Evolutionary conservation across 2,329 filamentous ascomycete genomes (phyloP), one percentile per base, ranked within the genome.

Genomic region (Cercospora brassicicola): DNA sequence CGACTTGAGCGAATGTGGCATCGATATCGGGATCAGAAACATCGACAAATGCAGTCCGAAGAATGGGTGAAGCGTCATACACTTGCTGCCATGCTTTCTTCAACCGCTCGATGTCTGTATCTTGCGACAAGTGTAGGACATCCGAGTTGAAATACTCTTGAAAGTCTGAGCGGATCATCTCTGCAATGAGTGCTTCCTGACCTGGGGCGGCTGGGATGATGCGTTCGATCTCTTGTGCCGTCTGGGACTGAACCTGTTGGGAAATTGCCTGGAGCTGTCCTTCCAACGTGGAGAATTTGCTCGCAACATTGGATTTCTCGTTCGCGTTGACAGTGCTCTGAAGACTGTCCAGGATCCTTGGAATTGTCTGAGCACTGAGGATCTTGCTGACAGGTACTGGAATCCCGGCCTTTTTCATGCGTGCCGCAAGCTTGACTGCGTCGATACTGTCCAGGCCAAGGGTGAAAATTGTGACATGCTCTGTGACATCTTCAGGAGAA

Each of bases 381-480:
- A 97, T 89, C n/a, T 85, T 83, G 72, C 92, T 91, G n/a, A 94
- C 88, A 0, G 89, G 82, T 10, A 96, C 77, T 0, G 81, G 76
- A 20, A 95, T 81, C 0, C 85, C 86, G 4, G 80, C 79, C 55
- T 84, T 86, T 70, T 86, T 90, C 1, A 97, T 82, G 63, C 88
- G 86, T 0, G 92, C 89, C 0, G 91, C 90, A 0, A 97, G 81
- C 74, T 93, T 96, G 78, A 97, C 94, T 1, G 91, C 87, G 78
- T 97, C 94, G 67, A 97, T 96, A 75, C 94, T 97, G 81, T 97
- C 94, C 6, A 97, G 84, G 0, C 94, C 94, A 33, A 97, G 84
- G 73, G 94, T 89, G 45, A 96, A 89, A 10, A 97, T 87, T 0
- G 90, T 90, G 0, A 87, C 88, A 6, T 82, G 79, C 62, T 87